phyloP scores from a whole-genome alignment of 2,329 filamentous ascomycete genomes.

The Venturia effusa region DNA sequence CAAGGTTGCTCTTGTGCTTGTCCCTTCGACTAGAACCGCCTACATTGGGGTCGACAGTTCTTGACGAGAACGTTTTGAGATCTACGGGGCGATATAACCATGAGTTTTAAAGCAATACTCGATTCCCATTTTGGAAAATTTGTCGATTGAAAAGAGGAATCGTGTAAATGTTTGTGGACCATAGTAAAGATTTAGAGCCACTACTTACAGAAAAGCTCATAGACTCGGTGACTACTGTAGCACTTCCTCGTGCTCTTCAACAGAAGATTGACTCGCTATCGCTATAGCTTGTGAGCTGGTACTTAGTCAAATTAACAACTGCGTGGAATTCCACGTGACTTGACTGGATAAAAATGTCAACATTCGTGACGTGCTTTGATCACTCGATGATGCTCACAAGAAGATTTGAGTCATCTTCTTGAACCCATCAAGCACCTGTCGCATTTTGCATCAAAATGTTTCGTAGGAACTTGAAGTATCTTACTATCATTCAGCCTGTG shows the following conservation, averaged over 20 bases:
- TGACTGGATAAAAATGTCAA: neutral
- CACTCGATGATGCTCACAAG: neutral
- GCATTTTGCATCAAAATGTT: neutral
- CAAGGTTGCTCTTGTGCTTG: neutral
- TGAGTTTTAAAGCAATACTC: too few relatives aligned
- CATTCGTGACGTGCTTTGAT: neutral
- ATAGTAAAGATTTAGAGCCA: too few relatives aligned
- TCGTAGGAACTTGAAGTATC: too few relatives aligned
- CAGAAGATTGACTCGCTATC: neutral
- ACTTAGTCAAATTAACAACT: neutral
- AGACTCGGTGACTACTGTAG: neutral
- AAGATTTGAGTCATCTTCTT: neutral
- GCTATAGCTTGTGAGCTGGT: neutral
- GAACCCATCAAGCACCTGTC: neutral
- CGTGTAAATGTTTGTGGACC: too few relatives aligned
- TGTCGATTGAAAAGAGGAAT: too few relatives aligned
- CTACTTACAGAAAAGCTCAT: neutral
- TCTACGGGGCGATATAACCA: too few relatives aligned
- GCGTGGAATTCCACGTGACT: neutral
- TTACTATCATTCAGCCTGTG: neutral
- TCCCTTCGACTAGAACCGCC: neutral
- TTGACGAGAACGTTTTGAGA: neutral
- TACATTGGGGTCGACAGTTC: neutral
- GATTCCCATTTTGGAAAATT: too few relatives aligned
- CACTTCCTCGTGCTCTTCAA: neutral